Evolutionary conservation across 345 rosid genomes (phyloP), one percentile per base, ranked within the genome.

Genomic region (Lepidium sativum): DNA sequence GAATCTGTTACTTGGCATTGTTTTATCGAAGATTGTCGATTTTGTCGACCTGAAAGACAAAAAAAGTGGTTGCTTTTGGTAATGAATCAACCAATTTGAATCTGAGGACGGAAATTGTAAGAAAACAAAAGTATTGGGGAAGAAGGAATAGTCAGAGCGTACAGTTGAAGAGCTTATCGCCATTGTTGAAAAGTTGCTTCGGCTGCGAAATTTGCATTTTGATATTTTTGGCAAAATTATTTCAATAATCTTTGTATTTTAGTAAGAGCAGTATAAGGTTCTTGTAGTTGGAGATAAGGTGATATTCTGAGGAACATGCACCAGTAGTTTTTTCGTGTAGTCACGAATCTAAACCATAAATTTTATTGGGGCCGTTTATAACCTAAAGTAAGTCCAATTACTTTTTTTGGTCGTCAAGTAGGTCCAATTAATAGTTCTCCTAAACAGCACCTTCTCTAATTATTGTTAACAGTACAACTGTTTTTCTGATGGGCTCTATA

Each of bases 91-190:
- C 6, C 6, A 25, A 40, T 16, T 2, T 42, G 16, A 54, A 32
- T 16, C 3, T n/a, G 14, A 15, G n/a, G 42, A 34, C 8, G 16
- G 31, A 15, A 41, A 59, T 25, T 25, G 45, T 50, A 34, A 51
- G 47, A 40, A 40, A 61, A 50, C 50, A 34, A 31, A 59, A 41
- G 43, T 6, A 17, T 4, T 17, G 9, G 9, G 20, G 38, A 42
- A 27, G 31, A 49, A 49, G 33, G 10, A 27, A 43, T 42, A 16
- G 33, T 57, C 33, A 9, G 51, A 72, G 70, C 82, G 81, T 86
- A 81, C 88, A 69, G 7, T 52, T 41, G 57, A 73, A 57, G 48
- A 39, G 64, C 33, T 38, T 65, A 49, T 58, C 3, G 58, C 65
- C 68, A 12, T 17, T 53, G 61, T 40, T 70, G 50, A 67, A 56